Base-by-base conservation (phyloP, 2,329 filamentous ascomycete genomes). In the Botrytis elliptica region DNA sequence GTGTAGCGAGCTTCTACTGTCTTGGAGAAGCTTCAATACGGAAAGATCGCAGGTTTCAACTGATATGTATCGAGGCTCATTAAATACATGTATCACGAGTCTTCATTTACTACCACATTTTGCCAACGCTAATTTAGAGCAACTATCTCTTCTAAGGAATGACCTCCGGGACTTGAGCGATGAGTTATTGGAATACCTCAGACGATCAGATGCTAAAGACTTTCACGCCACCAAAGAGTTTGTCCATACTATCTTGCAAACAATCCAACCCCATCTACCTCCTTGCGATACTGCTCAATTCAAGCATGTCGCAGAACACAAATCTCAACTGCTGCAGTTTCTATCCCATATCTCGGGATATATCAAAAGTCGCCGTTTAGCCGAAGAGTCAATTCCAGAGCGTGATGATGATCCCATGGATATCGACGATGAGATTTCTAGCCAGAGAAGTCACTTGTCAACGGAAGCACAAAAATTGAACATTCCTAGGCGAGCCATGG, bases 361-460 rank as follows among this genome's bases (percentile, higher is more conserved):
- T 25, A 62, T 79, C 38, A 76, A 74, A 38, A 75, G 70, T 49
- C 75, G 73, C 55, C 74, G 74, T 38, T n/a, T 66, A 57, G 36
- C 36, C 5, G 49, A 62, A 40, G 63, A 65, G 8, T 44, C 57
- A 33, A 63, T 70, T 62, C 40, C 70, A 36, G 80, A 80, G 0
- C 81, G 81, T 1, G 76, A 77, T 14, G 82, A 85, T 49, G 89
- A 91, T 76, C 79, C 85, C 9, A 91, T 93, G 89, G 90, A 93
- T 72, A 79, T 94, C 8, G 92, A 94, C 77, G 85, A 86, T 49
- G 85, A 88, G 20, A 90, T 91, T 72, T 87, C 89, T 59, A 89
- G 89, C 0, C 89, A 91, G 76, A 84, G 84, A 70, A 90, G 86
- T 75, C 85, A 84, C 38, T 83, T 80, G 40, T 85, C 83, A 25